These are phyloP conservation scores for Coprinellus micaceus DNA, from an alignment of 768 basidiomycete species.

Conservation along the genomic window DNA sequence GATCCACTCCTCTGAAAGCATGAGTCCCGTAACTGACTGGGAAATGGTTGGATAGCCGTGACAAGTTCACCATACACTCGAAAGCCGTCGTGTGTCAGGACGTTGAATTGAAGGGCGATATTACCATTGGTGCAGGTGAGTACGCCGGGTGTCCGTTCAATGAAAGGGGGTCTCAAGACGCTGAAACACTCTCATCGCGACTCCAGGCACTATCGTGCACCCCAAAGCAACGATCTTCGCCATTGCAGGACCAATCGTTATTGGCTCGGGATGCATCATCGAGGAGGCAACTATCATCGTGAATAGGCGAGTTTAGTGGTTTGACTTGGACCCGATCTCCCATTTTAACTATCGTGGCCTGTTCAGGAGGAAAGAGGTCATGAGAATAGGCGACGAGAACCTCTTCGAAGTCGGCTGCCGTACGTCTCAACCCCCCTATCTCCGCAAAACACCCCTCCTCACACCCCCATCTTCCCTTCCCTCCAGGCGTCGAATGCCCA, in stretches of 20 bases:
- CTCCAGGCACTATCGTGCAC: constrained; percentile 78
- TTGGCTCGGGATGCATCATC: constrained; percentile 85
- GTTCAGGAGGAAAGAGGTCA: constrained; percentile 67
- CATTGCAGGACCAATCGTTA: constrained; percentile 83
- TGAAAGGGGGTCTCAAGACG: not conserved
- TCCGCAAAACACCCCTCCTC: not conserved
- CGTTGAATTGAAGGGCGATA: constrained; percentile 90
- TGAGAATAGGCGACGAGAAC: constrained; percentile 93
- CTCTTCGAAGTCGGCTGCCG: constrained; percentile 92
- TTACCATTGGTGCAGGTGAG: constrained; percentile 83
- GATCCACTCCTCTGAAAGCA: constrained; percentile 3
- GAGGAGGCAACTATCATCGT: constrained; percentile 91
- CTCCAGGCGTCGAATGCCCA: constrained; percentile 79
- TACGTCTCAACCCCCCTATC: constrained; percentile 37
- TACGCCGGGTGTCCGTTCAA: not conserved
- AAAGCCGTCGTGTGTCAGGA: constrained; percentile 90
- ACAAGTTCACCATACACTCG: constrained; percentile 87
- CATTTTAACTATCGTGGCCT: not conserved
- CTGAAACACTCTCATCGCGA: not conserved
- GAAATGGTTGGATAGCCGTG: constrained; percentile 50
- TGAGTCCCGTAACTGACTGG: constrained; percentile 3
- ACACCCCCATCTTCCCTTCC: not conserved
- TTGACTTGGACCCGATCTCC: not conserved
- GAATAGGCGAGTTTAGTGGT: constrained; percentile 54
- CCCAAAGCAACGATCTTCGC: constrained; percentile 94